Base-by-base conservation (phyloP, 2,329 filamentous ascomycete genomes). In the Aspergillus brasiliensis region DNA sequence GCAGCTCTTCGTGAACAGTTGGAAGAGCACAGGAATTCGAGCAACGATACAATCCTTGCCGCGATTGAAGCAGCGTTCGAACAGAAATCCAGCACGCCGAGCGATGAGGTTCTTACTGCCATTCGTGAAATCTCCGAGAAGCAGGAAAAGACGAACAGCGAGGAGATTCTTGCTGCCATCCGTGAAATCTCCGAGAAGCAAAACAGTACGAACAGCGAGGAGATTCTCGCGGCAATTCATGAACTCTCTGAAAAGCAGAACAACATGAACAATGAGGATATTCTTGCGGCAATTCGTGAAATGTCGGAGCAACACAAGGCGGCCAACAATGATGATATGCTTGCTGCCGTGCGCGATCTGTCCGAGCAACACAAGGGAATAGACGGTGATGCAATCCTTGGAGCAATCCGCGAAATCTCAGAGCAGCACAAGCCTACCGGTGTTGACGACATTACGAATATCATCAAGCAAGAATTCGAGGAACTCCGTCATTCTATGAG, bases 381-480 rank as follows among this genome's bases (percentile, higher is more conserved):
- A 11, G 25, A 49, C 10, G 31, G 25, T 28, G 46, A 49, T 31
- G 86, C 88, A 62, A 81, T 89, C 34, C 73, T 88, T 2, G 85
- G 88, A 63, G 83, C 83, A 4, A 83, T 88, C 40, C 82, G 84
- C 51, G 83, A 84, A 19, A 75, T 73, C 7, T 68, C 70, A 3
- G 73, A 75, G 21, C 65, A 63, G 8, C 71, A 78, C 15, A 79
- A 79, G 37, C 11, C 55, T 11, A 27, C 38, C 3, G 55, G 42
- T 19, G 38, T 52, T 3, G 72, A 70, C 31, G 70, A 74, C 8
- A 57, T 74, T 23, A 61, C 83, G 8, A 75, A 77, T 2, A 72
- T 78, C 2, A 77, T 88, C 62, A 86, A 84, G 63, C 81, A 83
- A 31, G 86, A 90, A 66, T 83, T 90, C 51, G 83, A 86, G 55